These are phyloP conservation scores for Thozetella sp. DNA, from an alignment of 495 filamentous ascomycete genomes.

Conservation along the genomic window DNA sequence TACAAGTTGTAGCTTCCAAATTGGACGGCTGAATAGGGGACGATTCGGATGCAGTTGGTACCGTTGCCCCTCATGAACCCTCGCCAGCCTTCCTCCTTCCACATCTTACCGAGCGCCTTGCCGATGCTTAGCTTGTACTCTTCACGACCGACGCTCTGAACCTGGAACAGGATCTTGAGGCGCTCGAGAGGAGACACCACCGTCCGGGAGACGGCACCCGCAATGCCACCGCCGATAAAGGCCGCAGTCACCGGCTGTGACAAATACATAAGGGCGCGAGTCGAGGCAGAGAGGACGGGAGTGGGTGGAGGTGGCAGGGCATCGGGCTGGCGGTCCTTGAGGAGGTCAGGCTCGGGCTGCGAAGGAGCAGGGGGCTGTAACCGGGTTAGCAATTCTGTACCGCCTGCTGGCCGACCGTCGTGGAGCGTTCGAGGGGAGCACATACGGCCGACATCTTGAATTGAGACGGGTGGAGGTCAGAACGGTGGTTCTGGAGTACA, in stretches of 20 bases:
- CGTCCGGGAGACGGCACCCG: constrained; percentile 94
- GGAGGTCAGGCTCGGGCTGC: constrained; percentile 1
- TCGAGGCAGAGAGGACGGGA: constrained; percentile 23
- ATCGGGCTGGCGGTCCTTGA: background rate
- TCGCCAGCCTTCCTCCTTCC: constrained; percentile 92
- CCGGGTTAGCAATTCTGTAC: constrained; percentile 2
- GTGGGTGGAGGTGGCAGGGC: constrained; percentile 7
- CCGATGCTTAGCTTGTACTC: constrained; percentile 91
- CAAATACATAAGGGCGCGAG: constrained; percentile 23
- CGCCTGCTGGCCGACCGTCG: background rate
- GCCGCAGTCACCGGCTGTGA: constrained; percentile 84
- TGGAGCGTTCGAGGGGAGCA: too few species aligned
- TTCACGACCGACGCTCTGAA: constrained; percentile 86
- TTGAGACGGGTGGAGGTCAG: too few species aligned
- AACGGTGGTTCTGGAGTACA: too few species aligned
- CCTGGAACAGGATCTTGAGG: constrained; percentile 94
- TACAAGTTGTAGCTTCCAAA: constrained; percentile 98
- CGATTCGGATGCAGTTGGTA: constrained; percentile 96
- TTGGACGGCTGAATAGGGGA: constrained; percentile 97
- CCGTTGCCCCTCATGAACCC: constrained; percentile 98
- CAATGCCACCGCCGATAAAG: constrained; percentile 94
- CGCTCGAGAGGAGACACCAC: constrained; percentile 95
- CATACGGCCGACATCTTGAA: constrained; percentile 34
- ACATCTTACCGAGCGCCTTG: constrained; percentile 91
- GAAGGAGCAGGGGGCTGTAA: too few species aligned